Conservation (phyloP, 2,329 filamentous ascomycete genomes). For the Fonsecaea erecta region DNA sequence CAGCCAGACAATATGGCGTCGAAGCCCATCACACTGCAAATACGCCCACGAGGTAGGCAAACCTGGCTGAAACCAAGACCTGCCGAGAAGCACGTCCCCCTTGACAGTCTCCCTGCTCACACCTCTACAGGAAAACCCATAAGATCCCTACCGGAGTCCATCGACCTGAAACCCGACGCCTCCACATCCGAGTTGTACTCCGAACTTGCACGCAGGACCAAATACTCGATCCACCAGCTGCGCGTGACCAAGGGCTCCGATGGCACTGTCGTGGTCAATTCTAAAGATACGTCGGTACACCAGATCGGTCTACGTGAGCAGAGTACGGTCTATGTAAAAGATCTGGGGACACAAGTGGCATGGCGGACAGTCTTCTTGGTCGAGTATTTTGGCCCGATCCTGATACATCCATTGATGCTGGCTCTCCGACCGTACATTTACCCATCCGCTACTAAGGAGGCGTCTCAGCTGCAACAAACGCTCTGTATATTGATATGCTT, state of each 20-base stretch:
- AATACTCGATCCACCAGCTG: slow-evolving; percentile 63
- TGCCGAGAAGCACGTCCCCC: background rate
- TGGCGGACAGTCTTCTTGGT: slow-evolving; percentile 95
- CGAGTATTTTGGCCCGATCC: slow-evolving; percentile 89
- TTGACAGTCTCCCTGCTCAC: slow-evolving; percentile 23
- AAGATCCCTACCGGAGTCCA: slow-evolving; percentile 61
- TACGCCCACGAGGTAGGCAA: slow-evolving; percentile 51
- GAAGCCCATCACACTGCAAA: slow-evolving; percentile 45
- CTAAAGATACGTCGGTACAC: slow-evolving; percentile 57
- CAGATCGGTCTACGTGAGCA: slow-evolving; percentile 62
- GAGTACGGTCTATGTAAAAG: slow-evolving; percentile 80
- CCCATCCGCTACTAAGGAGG: slow-evolving; percentile 55
- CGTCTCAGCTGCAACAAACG: slow-evolving; percentile 72
- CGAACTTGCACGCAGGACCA: slow-evolving; percentile 59
- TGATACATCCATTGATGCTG: slow-evolving; percentile 80
- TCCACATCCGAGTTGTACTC: slow-evolving; percentile 62
- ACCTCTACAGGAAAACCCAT: slow-evolving; percentile 62
- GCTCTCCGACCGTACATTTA: slow-evolving; percentile 74
- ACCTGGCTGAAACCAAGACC: background rate
- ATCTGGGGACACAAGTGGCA: slow-evolving; percentile 85
- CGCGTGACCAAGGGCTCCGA: slow-evolving; percentile 69
- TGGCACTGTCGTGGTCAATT: slow-evolving; percentile 62
- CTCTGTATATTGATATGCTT: slow-evolving; percentile 73
- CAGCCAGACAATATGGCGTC: slow-evolving; percentile 42
- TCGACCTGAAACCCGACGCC: slow-evolving; percentile 57